These are phyloP conservation scores for Solanum commersonii DNA, from an alignment of 257 asterid species.

Conservation along the genomic window DNA sequence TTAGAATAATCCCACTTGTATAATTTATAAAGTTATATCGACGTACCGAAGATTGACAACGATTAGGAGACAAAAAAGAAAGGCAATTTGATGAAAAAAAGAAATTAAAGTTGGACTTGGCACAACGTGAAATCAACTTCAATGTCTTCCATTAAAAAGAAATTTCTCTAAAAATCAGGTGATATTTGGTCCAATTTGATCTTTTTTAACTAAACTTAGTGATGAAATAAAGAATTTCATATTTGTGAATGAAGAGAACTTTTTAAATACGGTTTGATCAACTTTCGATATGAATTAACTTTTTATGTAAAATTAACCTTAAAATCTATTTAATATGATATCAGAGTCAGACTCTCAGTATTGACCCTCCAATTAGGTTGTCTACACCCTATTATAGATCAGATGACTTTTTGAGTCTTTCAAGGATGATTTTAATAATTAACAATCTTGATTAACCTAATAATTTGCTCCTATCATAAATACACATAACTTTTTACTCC, in stretches of 20 bases:
- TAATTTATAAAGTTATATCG: background rate
- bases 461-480: background rate
- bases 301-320: background rate
- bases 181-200: background rate
- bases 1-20: background rate
- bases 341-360: accelerated
- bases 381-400: background rate
- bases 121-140: background rate
- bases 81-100: background rate
- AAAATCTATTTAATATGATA: background rate
- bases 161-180: background rate
- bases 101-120: background rate
- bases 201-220: background rate
- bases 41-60: background rate
- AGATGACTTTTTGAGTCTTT: background rate
- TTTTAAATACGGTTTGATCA: background rate
- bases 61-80: background rate
- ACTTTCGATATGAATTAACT: too few species aligned
- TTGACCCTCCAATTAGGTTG: too few species aligned
- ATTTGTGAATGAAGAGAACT: background rate
- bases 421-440: background rate
- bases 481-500: background rate
- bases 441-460: background rate
- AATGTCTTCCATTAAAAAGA: background rate
- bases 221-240: background rate